Conservation (phyloP, 2,329 filamentous ascomycete genomes). For the Lomentospora prolificans region DNA sequence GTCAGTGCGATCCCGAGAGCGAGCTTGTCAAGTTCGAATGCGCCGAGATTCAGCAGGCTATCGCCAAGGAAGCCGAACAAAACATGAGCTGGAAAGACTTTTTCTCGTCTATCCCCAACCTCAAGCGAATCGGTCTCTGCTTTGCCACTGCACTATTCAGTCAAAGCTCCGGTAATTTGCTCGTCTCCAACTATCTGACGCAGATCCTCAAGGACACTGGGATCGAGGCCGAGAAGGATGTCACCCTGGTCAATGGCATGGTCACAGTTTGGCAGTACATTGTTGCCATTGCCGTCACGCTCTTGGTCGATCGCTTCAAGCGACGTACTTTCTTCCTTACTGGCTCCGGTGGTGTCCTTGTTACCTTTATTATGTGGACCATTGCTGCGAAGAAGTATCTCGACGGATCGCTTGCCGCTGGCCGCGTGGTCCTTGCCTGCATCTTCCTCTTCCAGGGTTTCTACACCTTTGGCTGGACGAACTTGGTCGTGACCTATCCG, state of each 20-base stretch:
- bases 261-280: conserved; percentile 32
- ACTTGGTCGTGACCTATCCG: conserved; percentile 31
- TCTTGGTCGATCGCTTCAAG: conserved; percentile 26
- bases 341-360: conserved; percentile 26
- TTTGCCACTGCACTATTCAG: conserved; percentile 20
- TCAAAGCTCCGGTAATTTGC: conserved; percentile 25
- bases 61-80: conserved; percentile 26
- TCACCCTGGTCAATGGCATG: conserved; percentile 25
- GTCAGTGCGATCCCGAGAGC: conserved; percentile 39
- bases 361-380: conserved; percentile 30
- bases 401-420: conserved; percentile 18
- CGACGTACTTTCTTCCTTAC: conserved; percentile 28
- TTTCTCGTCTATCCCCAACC: conserved; percentile 23
- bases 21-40: conserved; percentile 41
- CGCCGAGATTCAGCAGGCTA: conserved; percentile 29
- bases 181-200: conserved; percentile 30
- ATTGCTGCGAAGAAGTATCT: conserved; percentile 27
- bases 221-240: conserved; percentile 25
- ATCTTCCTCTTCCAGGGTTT: conserved; percentile 32
- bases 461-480: conserved; percentile 33
- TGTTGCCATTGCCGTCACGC: conserved; percentile 26
- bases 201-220: conserved; percentile 35
- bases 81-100: conserved; percentile 14
- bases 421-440: conserved; percentile 27
- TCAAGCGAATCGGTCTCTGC: conserved; percentile 25